Percentiles rank a stretch among this genome's conserved stretches.
Conservation (phyloP, 192 early-diverging fungal genomes). For the Linnemannia schmuckeri region DNA sequence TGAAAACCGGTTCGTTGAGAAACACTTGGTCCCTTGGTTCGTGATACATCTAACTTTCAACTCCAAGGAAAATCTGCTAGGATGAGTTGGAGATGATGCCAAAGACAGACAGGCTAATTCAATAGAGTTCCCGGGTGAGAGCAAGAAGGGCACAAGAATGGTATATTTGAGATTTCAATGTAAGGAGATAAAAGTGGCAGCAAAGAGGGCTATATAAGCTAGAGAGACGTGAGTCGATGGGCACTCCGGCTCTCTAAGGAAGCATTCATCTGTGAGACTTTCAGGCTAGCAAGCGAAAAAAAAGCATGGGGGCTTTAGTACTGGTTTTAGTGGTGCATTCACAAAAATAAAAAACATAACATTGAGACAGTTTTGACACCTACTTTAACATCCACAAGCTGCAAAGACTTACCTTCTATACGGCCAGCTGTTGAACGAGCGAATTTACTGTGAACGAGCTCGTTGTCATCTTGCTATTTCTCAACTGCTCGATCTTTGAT, state of each 20-base stretch:
- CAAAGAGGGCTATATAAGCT: neutral
- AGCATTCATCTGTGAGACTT: neutral
- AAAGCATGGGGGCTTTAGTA: neutral
- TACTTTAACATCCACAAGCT: conserved; percentile 4
- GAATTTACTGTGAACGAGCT: conserved; percentile 1
- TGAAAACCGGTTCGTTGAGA: conserved; percentile 3
- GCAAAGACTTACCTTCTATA: conserved; percentile 6
- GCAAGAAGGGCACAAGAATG: neutral
- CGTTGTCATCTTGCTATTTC: neutral
- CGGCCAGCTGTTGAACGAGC: neutral
- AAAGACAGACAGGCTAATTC: neutral
- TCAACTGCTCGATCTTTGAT: conserved; percentile 5
- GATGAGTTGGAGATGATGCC: neutral
- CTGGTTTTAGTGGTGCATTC: conserved; percentile 4
- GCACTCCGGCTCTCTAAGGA: neutral
- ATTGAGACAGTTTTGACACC: neutral
- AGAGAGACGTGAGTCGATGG: neutral
- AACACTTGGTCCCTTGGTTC: neutral
- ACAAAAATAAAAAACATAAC: neutral
- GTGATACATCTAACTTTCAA: conserved; percentile 6
- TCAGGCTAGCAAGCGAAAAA: neutral
- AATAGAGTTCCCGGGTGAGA: neutral
- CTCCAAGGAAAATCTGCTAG: neutral
- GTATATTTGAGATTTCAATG: conserved; percentile 2
- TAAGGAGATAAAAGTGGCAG: conserved; percentile 4